phyloP scores from a whole-genome alignment of 208 protist genomes.

The Leishmania major region DNA sequence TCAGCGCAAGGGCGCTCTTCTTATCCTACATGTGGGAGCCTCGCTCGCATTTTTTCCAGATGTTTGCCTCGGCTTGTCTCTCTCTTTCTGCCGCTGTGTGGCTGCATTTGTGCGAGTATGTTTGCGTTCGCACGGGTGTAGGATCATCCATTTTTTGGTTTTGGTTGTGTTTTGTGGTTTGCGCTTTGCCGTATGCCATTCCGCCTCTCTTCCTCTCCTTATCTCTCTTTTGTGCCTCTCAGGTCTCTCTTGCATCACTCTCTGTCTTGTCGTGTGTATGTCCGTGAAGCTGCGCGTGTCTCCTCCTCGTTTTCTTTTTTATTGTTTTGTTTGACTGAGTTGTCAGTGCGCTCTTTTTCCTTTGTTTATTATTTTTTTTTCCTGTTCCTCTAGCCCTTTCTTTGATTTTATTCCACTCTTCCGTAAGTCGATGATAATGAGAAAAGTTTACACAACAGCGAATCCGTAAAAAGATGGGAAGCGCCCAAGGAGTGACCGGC shows the following conservation, averaged over 20 bases:
- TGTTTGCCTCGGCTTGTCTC: neutral
- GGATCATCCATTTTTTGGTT: neutral
- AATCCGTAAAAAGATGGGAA: neutral
- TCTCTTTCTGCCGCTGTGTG: neutral
- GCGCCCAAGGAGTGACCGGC: neutral
- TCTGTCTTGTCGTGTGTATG: neutral
- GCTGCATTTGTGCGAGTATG: neutral
- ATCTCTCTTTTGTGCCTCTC: neutral
- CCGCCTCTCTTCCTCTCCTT: neutral
- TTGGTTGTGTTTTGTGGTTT: neutral
- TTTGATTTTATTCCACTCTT: neutral
- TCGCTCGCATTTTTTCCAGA: neutral
- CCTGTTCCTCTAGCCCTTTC: neutral
- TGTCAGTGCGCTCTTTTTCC: neutral
- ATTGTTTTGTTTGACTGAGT: neutral
- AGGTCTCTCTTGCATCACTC: neutral
- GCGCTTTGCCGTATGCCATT: neutral
- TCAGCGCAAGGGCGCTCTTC: neutral
- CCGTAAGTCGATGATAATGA: slow-evolving; percentile 2
- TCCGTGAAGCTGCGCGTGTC: neutral
- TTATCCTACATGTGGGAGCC: neutral
- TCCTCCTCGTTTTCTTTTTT: neutral
- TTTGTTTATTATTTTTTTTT: neutral
- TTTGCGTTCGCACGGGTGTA: neutral
- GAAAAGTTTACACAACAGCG: neutral